phyloP scores from a whole-genome alignment of 106 monocot species.

The Dendrobium huoshanense region DNA sequence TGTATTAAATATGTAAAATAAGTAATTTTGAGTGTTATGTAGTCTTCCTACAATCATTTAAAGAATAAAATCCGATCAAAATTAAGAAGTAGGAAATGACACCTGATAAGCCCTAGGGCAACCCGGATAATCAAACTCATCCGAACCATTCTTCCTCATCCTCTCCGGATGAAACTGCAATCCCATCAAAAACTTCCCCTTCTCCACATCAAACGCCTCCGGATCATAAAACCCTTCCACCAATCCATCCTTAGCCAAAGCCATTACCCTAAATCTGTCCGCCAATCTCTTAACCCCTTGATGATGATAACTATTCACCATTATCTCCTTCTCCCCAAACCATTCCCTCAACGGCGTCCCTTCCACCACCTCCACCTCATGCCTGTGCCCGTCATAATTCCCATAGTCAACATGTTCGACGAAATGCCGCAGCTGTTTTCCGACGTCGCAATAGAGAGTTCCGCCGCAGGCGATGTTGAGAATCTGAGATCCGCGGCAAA shows the following conservation, averaged over 20 bases:
- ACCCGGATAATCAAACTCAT: constrained; percentile 88
- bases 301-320: constrained; percentile 96
- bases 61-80: not conserved
- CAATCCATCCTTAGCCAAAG: constrained; percentile 57
- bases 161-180: constrained; percentile 96
- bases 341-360: not conserved
- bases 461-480: constrained; percentile 92
- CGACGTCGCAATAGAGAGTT: constrained; percentile 67
- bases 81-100: not conserved
- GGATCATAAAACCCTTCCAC: constrained; percentile 90
- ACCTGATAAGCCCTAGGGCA: constrained; percentile 88
- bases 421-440: constrained; percentile 35
- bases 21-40: too few relatives aligned
- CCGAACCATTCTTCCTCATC: constrained; percentile 43
- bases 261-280: constrained; percentile 73
- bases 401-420: constrained; percentile 65
- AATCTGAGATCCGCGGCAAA: constrained; percentile 89
- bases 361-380: constrained; percentile 37
- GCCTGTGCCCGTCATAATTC: constrained; percentile 81
- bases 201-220: constrained; percentile 52
- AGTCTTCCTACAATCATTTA: too few relatives aligned
- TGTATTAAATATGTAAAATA: too few relatives aligned
- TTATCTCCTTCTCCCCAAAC: constrained; percentile 28
- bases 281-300: constrained; percentile 87
- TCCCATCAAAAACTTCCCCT: constrained; percentile 88